Evolutionary conservation across 345 rosid species (phyloP).

Genomic region (Heritiera fomes): DNA sequence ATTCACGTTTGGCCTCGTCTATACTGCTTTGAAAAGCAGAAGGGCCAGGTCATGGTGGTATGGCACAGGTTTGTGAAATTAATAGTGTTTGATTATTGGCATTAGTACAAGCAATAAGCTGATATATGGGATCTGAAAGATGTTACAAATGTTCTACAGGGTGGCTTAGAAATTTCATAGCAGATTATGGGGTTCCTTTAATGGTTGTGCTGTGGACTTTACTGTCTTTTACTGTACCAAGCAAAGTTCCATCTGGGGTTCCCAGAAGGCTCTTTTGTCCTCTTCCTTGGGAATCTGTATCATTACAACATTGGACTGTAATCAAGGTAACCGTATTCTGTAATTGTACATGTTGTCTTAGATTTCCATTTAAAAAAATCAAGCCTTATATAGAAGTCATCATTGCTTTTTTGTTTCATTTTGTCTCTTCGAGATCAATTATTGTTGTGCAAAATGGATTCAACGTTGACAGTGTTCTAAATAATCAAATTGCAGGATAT

Average conservation of each 20-base stretch:
- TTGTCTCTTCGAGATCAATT: background rate
- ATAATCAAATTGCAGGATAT: slow-evolving; percentile 54
- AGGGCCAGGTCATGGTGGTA: slow-evolving; percentile 79
- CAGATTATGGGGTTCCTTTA: slow-evolving; percentile 87
- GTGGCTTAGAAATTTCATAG: slow-evolving; percentile 60
- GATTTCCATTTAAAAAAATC: background rate
- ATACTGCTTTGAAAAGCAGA: slow-evolving; percentile 67
- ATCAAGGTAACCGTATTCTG: slow-evolving; percentile 44
- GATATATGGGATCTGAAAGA: slow-evolving; percentile 4
- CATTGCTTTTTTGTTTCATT: background rate
- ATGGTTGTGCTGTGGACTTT: slow-evolving; percentile 84
- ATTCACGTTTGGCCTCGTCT: slow-evolving; percentile 63
- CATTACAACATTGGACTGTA: slow-evolving; percentile 69
- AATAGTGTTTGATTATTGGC: background rate
- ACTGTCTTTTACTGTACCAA: slow-evolving; percentile 49
- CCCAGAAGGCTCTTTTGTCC: slow-evolving; percentile 79
- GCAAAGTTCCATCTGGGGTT: slow-evolving; percentile 64
- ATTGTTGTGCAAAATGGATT: background rate
- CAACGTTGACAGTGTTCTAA: background rate
- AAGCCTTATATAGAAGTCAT: background rate
- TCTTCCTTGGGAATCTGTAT: slow-evolving; percentile 32
- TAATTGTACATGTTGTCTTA: background rate
- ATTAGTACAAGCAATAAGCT: background rate
- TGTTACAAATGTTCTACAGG: slow-evolving; percentile 32
- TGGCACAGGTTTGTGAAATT: slow-evolving; percentile 54